These are phyloP conservation scores for Vitis labrusca DNA, from an alignment of 164 flowering plant genomes.

Conservation along the genomic window DNA sequence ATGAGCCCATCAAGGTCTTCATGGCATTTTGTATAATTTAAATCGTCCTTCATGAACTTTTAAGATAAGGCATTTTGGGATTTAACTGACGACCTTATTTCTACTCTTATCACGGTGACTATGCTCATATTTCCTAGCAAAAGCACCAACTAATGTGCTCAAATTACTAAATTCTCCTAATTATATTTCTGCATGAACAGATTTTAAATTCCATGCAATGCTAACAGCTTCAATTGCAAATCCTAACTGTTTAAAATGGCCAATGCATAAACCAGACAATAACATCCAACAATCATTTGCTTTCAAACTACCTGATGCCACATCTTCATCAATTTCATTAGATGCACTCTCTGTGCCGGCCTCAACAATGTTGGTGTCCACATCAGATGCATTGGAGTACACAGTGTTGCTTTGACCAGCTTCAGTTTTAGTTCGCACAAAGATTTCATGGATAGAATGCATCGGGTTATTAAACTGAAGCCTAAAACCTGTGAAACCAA, in stretches of 20 bases:
- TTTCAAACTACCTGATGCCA: slow-evolving; percentile 34
- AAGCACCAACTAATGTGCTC: background rate
- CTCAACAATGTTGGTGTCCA: slow-evolving; percentile 10
- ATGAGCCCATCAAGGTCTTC: too few species aligned
- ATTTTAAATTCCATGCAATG: too few species aligned
- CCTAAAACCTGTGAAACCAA: slow-evolving; percentile 35
- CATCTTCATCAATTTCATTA: slow-evolving; percentile 14
- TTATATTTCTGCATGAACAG: too few species aligned
- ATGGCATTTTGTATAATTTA: too few species aligned
- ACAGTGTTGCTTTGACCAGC: slow-evolving; percentile 2
- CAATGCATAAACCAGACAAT: background rate
- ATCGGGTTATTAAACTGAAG: slow-evolving; percentile 30
- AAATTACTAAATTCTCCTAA: too few species aligned
- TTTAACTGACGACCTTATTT: background rate
- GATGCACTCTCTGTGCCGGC: slow-evolving; percentile 13
- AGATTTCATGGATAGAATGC: slow-evolving; percentile 24
- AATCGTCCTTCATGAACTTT: background rate
- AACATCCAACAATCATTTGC: background rate
- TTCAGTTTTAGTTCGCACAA: slow-evolving; percentile 11
- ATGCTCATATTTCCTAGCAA: background rate
- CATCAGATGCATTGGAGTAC: slow-evolving; percentile 15
- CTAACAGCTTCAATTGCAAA: background rate
- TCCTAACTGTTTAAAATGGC: background rate
- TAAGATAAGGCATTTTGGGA: background rate
- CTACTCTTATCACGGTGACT: too few species aligned